A percentile compares a stretch with the other conserved stretches of the same genome.
These are phyloP conservation scores for Penicillium sp. DNA, from an alignment of 2,329 filamentous ascomycete species.

Conservation along the genomic window DNA sequence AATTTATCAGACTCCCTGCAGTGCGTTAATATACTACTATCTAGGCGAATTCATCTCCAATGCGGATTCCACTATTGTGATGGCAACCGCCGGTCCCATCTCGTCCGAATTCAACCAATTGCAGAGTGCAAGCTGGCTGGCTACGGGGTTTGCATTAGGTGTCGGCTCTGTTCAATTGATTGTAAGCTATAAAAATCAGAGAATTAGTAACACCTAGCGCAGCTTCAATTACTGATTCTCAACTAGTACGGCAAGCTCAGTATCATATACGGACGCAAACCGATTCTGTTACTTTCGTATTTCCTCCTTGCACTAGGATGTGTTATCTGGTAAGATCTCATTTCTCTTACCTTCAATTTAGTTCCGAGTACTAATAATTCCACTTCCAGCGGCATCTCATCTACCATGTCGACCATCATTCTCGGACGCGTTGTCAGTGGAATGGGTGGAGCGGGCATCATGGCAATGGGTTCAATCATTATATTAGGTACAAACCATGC, in stretches of 20 bases:
- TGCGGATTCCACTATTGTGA: background rate
- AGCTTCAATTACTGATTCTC: no score
- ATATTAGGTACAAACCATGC: conserved; percentile 32
- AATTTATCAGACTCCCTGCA: no score
- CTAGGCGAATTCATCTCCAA: conserved; percentile 3
- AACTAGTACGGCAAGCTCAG: conserved; percentile 49
- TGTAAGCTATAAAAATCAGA: no score
- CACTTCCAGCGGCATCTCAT: conserved; percentile 31
- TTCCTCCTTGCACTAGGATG: conserved; percentile 26
- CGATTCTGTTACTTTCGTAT: conserved; percentile 40
- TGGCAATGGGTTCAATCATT: conserved; percentile 44
- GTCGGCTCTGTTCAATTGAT: conserved; percentile 44
- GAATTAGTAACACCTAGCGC: no score
- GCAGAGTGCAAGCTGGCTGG: conserved; percentile 47
- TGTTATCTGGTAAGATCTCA: conserved; percentile 26
- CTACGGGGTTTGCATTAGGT: conserved; percentile 48
- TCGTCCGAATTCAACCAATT: conserved; percentile 51
- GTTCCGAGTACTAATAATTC: background rate
- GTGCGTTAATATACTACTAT: background rate
- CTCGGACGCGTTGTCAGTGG: conserved; percentile 40
- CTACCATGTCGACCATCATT: conserved; percentile 38
- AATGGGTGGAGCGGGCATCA: conserved; percentile 45
- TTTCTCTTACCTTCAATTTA: background rate
- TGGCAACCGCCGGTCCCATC: conserved; percentile 25
- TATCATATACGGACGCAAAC: conserved; percentile 51